Base-by-base conservation (phyloP, 140 eudicot genomes). In the Bidens hawaiensis region DNA sequence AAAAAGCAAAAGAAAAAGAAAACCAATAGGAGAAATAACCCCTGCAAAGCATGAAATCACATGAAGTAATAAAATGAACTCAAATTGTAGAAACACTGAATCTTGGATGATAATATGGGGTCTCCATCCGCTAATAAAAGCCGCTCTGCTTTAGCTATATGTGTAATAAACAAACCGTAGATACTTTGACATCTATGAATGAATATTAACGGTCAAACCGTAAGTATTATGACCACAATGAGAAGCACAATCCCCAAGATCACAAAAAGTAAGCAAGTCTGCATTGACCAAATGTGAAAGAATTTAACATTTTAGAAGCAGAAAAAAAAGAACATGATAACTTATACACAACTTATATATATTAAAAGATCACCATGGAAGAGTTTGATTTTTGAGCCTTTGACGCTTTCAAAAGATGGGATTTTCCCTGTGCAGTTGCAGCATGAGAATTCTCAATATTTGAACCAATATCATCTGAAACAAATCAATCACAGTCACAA, bases 351-450 rank as follows among this genome's bases (percentile, higher is more conserved):
- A 48, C 46, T 18, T 21, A 12, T 10, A 24, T 0, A 31, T 6
- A 18, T 4, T 5, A 0, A 23, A 36, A 64, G 12, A 0, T 70
- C 79, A 86, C 95, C 91, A 86, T 83, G 25, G 95, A 78, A 41
- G 95, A 80, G 66, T 86, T 86, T 60, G 95, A 81, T 78, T 64
- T 83, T 71, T 83, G 85, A 59, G 85, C 64, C 81, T 86, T 86
- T 54, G 90, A 71, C 31, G 95, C 95, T 72, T 83, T 80, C 17
- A 60, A 81, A 67, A 86, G 88, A 58, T 86, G 88, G 50, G 95
- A 72, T 78, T 75, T 86, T 22, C 76, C 95, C 49, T 88, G 94
- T 43, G 83, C 80, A 60, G 96, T 88, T 42, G 82, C 82, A 22
- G 79, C 81, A 68, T 78, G 78, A 59, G 84, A 68, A 57, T 65